A percentile compares a stretch with the other conserved stretches of the same genome.
Conservation (phyloP, 179 eudicot genomes). For the Amaranthus tricolor region DNA sequence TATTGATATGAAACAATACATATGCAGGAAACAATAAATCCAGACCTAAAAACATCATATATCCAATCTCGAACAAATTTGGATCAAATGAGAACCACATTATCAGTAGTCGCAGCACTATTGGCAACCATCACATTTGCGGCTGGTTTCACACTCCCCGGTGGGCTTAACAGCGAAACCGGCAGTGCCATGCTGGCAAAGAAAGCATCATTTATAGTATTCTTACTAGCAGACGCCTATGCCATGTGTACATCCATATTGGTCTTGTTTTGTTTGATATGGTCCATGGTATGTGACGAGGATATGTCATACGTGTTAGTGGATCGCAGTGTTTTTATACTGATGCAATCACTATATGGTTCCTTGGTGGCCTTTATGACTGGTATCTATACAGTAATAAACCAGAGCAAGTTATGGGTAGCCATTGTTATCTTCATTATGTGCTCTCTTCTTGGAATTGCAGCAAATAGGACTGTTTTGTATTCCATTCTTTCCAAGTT, state of each 20-base stretch:
- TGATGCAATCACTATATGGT: constrained; percentile 12
- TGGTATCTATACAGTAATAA: not conserved
- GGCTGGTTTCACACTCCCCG: constrained; percentile 10
- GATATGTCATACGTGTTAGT: constrained; percentile 4
- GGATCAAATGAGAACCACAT: constrained; percentile 4
- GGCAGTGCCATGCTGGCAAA: not conserved
- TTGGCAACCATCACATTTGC: constrained; percentile 13
- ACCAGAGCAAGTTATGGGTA: constrained; percentile 8
- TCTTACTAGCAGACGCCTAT: constrained; percentile 7
- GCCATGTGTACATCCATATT: constrained; percentile 10
- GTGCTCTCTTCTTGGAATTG: constrained; percentile 10
- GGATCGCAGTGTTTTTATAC: constrained; percentile 12
- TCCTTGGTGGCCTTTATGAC: constrained; percentile 22
- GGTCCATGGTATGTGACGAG: constrained; percentile 10
- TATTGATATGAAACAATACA: too few species aligned
- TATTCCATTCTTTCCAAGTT: too few species aligned
- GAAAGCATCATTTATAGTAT: constrained; percentile 4
- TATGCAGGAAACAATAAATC: constrained; percentile 5
- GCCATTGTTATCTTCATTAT: constrained; percentile 13
- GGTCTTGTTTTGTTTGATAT: constrained; percentile 11
- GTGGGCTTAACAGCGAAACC: constrained; percentile 1
- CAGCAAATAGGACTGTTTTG: too few species aligned
- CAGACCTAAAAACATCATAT: not conserved
- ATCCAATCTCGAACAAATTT: not conserved
- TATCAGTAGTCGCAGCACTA: constrained; percentile 5